phyloP scores from a whole-genome alignment of 148 eudicot genomes.

The Rhododendron griersonianum region DNA sequence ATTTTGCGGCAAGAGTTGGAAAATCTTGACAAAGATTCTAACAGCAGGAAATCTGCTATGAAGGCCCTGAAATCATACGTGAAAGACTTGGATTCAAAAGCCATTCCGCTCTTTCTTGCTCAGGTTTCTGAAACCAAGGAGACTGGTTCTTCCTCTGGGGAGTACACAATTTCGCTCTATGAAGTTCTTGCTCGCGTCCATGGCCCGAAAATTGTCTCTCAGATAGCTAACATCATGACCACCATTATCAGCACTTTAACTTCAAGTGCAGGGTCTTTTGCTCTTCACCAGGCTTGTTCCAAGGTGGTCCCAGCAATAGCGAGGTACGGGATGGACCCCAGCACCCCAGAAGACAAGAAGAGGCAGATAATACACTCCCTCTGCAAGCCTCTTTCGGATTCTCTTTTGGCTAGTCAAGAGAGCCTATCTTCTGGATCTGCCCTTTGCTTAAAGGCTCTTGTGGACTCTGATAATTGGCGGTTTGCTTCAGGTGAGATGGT shows the following conservation, averaged over 20 bases:
- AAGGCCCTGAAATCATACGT: conserved; percentile 75
- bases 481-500: conserved; percentile 80
- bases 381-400: conserved; percentile 85
- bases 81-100: conserved; percentile 83
- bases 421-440: conserved; percentile 88
- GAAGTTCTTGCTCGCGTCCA: conserved; percentile 95
- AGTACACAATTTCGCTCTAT: conserved; percentile 85
- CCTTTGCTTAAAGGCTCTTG: conserved; percentile 84
- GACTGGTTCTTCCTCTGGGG: conserved; percentile 59
- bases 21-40: conserved; percentile 79
- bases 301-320: conserved; percentile 93
- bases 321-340: conserved; percentile 81
- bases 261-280: conserved; percentile 79
- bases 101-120: conserved; percentile 87
- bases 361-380: conserved; percentile 66
- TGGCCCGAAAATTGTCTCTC: conserved; percentile 82
- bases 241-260: conserved; percentile 62
- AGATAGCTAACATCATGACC: conserved; percentile 79
- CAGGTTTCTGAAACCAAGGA: conserved; percentile 89
- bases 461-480: conserved; percentile 90
- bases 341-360: conserved; percentile 68
- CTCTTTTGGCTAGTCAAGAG: conserved; percentile 65
- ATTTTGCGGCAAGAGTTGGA: conserved; percentile 69
- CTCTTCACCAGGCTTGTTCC: conserved; percentile 96
- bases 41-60: conserved; percentile 87